Evolutionary conservation across 164 flowering plant genomes (phyloP).

Genomic region (Chimonanthus praecox): DNA sequence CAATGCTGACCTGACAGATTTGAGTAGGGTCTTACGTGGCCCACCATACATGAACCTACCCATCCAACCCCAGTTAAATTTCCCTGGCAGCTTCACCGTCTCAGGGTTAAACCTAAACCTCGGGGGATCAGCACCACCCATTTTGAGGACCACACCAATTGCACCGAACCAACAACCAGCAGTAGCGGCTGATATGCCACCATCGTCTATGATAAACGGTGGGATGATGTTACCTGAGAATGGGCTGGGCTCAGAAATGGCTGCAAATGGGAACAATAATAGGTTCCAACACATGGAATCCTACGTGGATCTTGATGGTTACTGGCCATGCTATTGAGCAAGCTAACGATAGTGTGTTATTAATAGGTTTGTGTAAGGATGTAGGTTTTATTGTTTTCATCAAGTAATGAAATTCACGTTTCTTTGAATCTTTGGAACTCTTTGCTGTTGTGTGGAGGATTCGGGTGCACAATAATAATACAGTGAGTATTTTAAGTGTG

Average conservation of each 20-base stretch:
- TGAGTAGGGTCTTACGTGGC: slow-evolving; percentile 42
- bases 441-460: neutral
- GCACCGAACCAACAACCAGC: slow-evolving; percentile 26
- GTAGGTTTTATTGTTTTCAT: too few species aligned
- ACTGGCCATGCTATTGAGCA: slow-evolving; percentile 42
- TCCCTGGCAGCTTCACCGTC: slow-evolving; percentile 49
- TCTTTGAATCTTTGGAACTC: neutral
- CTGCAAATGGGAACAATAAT: slow-evolving; percentile 11
- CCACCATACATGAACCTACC: slow-evolving; percentile 24
- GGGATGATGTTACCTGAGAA: slow-evolving; percentile 6
- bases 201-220: slow-evolving; percentile 20
- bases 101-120: slow-evolving; percentile 77
- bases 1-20: slow-evolving; percentile 51
- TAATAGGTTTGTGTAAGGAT: neutral
- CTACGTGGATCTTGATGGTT: slow-evolving; percentile 56
- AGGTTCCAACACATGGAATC: slow-evolving; percentile 48
- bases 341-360: neutral
- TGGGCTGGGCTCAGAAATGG: slow-evolving; percentile 26
- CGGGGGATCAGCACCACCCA: slow-evolving; percentile 29
- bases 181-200: slow-evolving; percentile 9
- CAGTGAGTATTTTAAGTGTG: neutral
- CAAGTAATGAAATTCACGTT: neutral
- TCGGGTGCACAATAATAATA: neutral
- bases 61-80: slow-evolving; percentile 39
- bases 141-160: slow-evolving; percentile 16